Percentiles rank a stretch among this genome's conserved stretches.
These are phyloP conservation scores for Diaporthe helianthi DNA, from an alignment of 2,329 filamentous ascomycete genomes.

Conservation along the genomic window DNA sequence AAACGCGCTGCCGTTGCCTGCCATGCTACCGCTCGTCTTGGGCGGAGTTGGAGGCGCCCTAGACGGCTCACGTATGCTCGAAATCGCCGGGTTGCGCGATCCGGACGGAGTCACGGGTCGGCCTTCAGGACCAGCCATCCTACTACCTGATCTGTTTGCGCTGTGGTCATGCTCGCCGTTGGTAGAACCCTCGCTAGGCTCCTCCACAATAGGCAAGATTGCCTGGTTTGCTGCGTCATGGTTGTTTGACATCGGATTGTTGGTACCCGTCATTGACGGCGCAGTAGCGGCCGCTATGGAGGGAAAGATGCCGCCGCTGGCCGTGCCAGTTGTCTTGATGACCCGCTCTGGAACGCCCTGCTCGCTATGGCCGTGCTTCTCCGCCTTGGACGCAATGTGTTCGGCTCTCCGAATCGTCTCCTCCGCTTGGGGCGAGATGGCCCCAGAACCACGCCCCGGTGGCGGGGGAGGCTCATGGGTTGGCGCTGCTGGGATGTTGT, in stretches of 20 bases:
- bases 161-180: constrained; percentile 66
- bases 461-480: constrained; percentile 54
- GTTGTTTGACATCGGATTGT: constrained; percentile 37
- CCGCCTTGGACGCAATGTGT: constrained; percentile 47
- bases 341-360: constrained; percentile 68
- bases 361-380: constrained; percentile 45
- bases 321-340: constrained; percentile 49
- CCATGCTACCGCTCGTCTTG: constrained; percentile 42
- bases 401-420: constrained; percentile 51
- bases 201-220: constrained; percentile 84
- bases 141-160: constrained; percentile 43
- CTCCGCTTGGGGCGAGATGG: constrained; percentile 47
- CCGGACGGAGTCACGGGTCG: constrained; percentile 51
- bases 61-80: constrained; percentile 34
- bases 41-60: constrained; percentile 55
- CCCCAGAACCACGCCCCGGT: constrained; percentile 41
- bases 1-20: constrained; percentile 26
- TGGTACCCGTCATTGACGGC: constrained; percentile 26
- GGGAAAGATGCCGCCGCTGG: constrained; percentile 35
- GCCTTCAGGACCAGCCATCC: constrained; percentile 42
- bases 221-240: constrained; percentile 60
- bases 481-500: constrained; percentile 52
- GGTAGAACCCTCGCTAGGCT: constrained; percentile 80
- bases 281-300: constrained; percentile 35
- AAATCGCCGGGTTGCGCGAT: constrained; percentile 45